phyloP scores from a whole-genome alignment of 352 stramenopile species.

The Pythium dissimile region DNA sequence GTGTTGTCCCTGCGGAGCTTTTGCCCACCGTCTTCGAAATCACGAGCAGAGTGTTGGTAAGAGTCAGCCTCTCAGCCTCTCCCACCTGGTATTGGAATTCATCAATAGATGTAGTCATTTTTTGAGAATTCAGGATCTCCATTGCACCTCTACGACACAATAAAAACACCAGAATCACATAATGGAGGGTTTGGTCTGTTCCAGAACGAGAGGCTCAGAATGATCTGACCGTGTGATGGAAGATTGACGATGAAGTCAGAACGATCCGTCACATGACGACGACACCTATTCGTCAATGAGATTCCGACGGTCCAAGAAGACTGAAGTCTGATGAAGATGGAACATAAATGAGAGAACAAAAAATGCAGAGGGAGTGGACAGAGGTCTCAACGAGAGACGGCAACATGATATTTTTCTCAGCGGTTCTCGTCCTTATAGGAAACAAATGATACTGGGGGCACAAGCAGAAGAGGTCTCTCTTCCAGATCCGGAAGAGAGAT shows the following conservation, averaged over 20 bases:
- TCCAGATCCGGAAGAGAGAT: neutral
- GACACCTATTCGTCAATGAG: neutral
- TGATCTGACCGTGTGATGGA: neutral
- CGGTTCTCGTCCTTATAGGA: neutral
- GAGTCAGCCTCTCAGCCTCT: neutral
- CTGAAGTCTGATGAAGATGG: neutral
- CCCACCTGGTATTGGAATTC: neutral
- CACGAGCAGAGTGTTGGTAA: constrained; percentile 23
- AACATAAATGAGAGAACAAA: neutral
- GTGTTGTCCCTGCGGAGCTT: neutral
- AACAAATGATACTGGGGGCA: too few species aligned
- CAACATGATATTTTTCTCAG: neutral
- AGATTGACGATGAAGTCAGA: too few species aligned
- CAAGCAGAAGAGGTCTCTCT: too few species aligned
- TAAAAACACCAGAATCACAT: neutral
- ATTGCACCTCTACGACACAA: too few species aligned
- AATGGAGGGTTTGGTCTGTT: neutral
- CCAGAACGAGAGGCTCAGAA: neutral
- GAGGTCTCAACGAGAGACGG: neutral
- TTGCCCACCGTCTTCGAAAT: constrained; percentile 8
- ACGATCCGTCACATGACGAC: neutral
- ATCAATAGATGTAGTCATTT: too few species aligned
- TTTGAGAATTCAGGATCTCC: too few species aligned
- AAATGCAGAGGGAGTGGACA: neutral
- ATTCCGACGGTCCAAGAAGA: neutral